These are phyloP conservation scores for Tuber borchii DNA, from an alignment of 495 filamentous ascomycete species.

Conservation along the genomic window DNA sequence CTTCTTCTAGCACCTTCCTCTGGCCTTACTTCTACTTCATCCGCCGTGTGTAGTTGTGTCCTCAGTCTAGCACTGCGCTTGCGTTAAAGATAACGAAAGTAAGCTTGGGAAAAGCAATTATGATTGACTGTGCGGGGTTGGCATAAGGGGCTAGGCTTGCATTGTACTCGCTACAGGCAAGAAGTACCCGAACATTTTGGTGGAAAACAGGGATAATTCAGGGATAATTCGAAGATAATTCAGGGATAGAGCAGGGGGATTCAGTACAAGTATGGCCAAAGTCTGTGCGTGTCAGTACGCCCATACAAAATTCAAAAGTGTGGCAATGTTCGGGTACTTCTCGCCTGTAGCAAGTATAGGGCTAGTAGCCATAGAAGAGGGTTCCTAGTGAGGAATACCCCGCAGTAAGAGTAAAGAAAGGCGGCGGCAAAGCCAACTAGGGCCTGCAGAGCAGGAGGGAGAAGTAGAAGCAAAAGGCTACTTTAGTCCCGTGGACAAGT, in stretches of 20 bases:
- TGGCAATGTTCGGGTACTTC: too few species aligned
- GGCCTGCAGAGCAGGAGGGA: neutral
- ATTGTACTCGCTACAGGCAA: too few species aligned
- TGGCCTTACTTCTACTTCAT: neutral
- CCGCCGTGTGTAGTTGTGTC: neutral
- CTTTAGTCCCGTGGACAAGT: neutral
- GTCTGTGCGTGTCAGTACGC: too few species aligned
- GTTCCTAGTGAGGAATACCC: neutral
- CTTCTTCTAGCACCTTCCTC: too few species aligned
- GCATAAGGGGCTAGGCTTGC: neutral
- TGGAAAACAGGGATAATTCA: too few species aligned
- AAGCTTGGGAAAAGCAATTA: neutral
- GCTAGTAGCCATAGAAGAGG: neutral
- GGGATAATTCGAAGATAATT: too few species aligned
- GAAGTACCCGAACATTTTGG: too few species aligned
- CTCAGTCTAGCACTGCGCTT: neutral
- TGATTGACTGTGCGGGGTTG: neutral
- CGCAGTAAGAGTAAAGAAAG: neutral
- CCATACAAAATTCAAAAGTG: too few species aligned
- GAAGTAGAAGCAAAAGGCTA: neutral
- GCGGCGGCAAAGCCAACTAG: neutral
- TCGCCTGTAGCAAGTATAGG: too few species aligned
- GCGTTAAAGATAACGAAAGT: neutral
- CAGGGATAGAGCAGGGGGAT: too few species aligned
- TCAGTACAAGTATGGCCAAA: too few species aligned